Percentiles rank a stretch among this genome's conserved stretches.
Conservation (phyloP, 108 stramenopile species). For the Pseudonitzschia multistriata region DNA sequence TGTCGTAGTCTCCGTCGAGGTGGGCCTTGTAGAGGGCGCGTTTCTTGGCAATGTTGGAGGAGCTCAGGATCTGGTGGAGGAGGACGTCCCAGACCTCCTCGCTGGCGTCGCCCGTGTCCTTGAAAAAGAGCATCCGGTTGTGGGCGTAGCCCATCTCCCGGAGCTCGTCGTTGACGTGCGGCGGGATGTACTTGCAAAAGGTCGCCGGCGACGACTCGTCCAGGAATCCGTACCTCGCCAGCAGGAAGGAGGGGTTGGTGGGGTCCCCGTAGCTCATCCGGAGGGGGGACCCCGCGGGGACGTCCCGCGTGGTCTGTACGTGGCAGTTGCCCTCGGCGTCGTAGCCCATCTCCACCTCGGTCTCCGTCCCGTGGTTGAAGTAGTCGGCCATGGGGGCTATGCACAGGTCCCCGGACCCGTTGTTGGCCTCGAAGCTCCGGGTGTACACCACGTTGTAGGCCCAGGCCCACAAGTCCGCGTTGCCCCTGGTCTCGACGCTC, state of each 20-base stretch:
- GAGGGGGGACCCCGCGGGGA: conserved; percentile 55
- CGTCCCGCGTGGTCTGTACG: conserved; percentile 33
- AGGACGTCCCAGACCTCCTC: conserved; percentile 60
- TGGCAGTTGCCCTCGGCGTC: conserved; percentile 37
- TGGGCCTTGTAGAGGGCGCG: conserved; percentile 48
- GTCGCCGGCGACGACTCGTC: conserved; percentile 61
- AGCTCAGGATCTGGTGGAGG: conserved; percentile 36
- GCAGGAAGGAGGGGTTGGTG: conserved; percentile 52
- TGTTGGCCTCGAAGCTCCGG: conserved; percentile 25
- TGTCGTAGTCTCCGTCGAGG: conserved; percentile 45
- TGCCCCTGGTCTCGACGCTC: conserved; percentile 12
- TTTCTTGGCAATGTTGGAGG: conserved; percentile 23
- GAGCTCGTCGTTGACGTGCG: conserved; percentile 40
- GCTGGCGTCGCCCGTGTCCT: conserved; percentile 59
- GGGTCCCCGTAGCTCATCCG: conserved; percentile 51
- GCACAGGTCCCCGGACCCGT: conserved; percentile 30
- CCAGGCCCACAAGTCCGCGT: conserved; percentile 14
- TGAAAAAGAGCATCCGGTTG: conserved; percentile 57
- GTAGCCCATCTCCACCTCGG: conserved; percentile 34
- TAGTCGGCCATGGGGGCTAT: conserved; percentile 53
- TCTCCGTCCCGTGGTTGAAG: conserved; percentile 49
- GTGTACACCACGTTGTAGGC: conserved; percentile 15
- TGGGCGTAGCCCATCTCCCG: conserved; percentile 55
- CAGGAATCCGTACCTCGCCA: conserved; percentile 60
- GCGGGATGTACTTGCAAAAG: conserved; percentile 66